Evolutionary conservation across 257 asterid genomes (phyloP).

Genomic region (Forsythia suspensa): DNA sequence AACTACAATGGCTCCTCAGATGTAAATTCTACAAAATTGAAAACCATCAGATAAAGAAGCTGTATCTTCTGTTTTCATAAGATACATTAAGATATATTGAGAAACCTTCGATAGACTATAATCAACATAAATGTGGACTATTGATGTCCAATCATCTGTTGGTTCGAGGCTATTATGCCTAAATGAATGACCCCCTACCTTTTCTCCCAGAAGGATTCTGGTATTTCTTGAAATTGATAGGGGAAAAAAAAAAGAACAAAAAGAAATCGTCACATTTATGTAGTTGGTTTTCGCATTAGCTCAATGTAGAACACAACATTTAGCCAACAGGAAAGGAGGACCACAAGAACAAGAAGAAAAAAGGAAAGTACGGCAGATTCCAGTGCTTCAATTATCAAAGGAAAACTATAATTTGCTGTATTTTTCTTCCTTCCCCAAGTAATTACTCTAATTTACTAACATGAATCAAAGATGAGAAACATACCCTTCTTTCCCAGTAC

Average conservation of each 20-base stretch:
- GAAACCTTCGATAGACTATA: background rate
- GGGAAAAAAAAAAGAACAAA: background rate
- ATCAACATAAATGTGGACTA: background rate
- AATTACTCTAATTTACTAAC: constrained; percentile 5
- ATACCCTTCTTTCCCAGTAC: constrained; percentile 84
- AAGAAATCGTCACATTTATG: background rate
- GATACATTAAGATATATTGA: background rate
- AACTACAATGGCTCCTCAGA: background rate
- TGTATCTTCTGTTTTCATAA: background rate
- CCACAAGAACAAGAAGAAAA: background rate
- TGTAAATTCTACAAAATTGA: background rate
- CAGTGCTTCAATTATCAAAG: no score
- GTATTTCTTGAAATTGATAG: background rate
- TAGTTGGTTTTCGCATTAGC: background rate
- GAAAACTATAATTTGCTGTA: background rate
- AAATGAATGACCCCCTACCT: background rate
- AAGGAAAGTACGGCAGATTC: background rate
- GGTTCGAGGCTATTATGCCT: background rate
- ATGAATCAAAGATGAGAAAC: constrained; percentile 17
- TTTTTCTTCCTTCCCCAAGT: background rate
- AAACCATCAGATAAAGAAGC: background rate
- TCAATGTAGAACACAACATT: background rate
- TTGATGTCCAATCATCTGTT: background rate
- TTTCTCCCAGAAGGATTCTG: background rate
- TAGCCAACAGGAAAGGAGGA: background rate